Conservation (phyloP, 106 monocot species). For the Cymbidium sinense region DNA sequence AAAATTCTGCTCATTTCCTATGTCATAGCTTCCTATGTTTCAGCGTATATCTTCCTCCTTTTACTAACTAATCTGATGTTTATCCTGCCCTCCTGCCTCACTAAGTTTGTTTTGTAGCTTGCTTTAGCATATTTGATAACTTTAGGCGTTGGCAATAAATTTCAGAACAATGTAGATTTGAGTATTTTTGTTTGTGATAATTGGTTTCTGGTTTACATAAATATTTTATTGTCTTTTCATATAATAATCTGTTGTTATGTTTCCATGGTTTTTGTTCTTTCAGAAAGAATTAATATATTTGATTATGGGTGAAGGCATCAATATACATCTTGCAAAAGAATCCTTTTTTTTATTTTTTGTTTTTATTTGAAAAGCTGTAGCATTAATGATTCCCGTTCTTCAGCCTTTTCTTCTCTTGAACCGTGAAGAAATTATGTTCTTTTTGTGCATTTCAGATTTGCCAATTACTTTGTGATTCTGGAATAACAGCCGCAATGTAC, state of each 20-base stretch:
- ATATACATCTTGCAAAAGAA: background rate
- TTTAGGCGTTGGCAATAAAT: background rate
- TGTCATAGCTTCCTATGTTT: background rate
- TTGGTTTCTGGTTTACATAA: background rate
- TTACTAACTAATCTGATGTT: background rate
- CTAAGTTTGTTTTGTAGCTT: background rate
- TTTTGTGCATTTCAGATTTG: slow-evolving; percentile 43
- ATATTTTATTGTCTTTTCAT: background rate
- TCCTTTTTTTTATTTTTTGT: background rate
- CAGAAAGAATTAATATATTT: background rate
- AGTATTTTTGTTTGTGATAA: background rate
- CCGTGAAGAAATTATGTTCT: slow-evolving; percentile 3
- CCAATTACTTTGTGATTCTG: slow-evolving; percentile 43
- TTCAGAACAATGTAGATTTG: background rate
- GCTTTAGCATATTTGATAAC: background rate
- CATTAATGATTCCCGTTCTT: background rate
- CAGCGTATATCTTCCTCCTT: background rate
- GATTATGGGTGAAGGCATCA: background rate
- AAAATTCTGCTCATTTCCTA: background rate
- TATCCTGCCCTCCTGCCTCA: background rate
- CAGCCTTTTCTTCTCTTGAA: background rate
- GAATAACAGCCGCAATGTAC: slow-evolving; percentile 74
- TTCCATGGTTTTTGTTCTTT: background rate
- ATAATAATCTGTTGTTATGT: background rate
- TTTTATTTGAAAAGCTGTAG: background rate